Percentiles rank a stretch among this genome's conserved stretches.
phyloP scores from a whole-genome alignment of 2,329 filamentous ascomycete species.

The Aspergillus sp. region DNA sequence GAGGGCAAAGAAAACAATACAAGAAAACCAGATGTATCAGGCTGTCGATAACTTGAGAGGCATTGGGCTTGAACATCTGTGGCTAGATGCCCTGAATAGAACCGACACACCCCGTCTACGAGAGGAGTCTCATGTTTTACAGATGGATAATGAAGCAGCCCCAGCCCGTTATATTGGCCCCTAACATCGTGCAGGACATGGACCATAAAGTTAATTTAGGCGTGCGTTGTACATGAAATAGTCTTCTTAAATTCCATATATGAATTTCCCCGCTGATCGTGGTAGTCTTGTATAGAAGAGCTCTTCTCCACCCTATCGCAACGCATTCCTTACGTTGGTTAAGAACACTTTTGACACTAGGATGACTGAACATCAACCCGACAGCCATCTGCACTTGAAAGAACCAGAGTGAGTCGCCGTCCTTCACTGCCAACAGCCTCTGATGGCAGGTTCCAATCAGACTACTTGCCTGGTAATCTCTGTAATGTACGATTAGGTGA shows the following conservation, averaged over 20 bases:
- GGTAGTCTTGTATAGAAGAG: background rate
- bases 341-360: background rate
- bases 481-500: background rate
- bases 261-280: background rate
- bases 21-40: conserved; percentile 1
- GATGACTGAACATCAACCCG: conserved; percentile 8
- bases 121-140: background rate
- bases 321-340: background rate
- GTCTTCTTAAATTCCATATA: background rate
- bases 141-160: background rate
- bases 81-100: background rate
- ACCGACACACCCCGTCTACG: conserved; percentile 1
- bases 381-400: conserved; percentile 18
- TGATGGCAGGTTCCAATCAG: background rate
- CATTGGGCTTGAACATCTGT: background rate
- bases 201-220: conserved; percentile 1
- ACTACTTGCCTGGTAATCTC: background rate
- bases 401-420: conserved; percentile 16
- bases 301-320: background rate
- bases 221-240: background rate
- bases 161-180: background rate
- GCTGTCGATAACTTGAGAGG: conserved; percentile 1
- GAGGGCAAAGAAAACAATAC: conserved; percentile 1
- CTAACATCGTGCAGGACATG: background rate
- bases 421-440: conserved; percentile 15